A percentile compares a stretch with the other conserved stretches of the same genome.
Conservation (phyloP, 257 asterid species). For the Nemophila menziesii region DNA sequence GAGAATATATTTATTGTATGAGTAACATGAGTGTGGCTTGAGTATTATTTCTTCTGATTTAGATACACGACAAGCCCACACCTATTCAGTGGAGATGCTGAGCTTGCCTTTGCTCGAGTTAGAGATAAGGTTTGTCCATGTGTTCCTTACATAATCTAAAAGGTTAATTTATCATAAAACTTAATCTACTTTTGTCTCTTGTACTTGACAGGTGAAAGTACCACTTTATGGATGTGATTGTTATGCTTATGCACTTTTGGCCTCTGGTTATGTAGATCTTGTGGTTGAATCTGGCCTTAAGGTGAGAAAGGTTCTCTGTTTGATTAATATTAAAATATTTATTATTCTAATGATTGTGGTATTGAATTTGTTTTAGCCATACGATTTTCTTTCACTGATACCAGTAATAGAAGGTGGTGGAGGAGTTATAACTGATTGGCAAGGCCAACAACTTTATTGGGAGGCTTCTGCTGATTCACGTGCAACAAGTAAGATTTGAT, state of each 20-base stretch:
- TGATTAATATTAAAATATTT: background rate
- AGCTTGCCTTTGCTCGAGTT: constrained; percentile 75
- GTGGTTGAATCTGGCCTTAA: constrained; percentile 92
- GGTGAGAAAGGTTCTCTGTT: constrained; percentile 24
- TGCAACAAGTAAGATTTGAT: constrained; percentile 39
- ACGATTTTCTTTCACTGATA: constrained; percentile 82
- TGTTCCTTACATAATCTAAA: background rate
- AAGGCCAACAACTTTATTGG: constrained; percentile 61
- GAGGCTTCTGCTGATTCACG: constrained; percentile 61
- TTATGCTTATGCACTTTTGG: constrained; percentile 90
- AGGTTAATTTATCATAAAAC: background rate
- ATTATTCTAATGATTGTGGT: background rate
- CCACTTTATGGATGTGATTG: constrained; percentile 98
- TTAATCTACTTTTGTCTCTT: no score
- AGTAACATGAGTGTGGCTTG: constrained; percentile 7
- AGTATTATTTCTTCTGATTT: background rate
- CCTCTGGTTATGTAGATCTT: constrained; percentile 85
- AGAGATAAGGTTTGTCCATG: constrained; percentile 50
- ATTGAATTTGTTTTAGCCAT: constrained; percentile 46
- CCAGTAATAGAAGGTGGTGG: constrained; percentile 98
- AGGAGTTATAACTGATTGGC: constrained; percentile 85
- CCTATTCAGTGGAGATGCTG: constrained; percentile 76
- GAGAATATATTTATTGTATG: constrained; percentile 1
- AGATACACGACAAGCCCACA: constrained; percentile 99
- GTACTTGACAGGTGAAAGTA: constrained; percentile 66